phyloP scores from a whole-genome alignment of 1,284 basidiomycete genomes.

The Thecaphora thlaspeos region DNA sequence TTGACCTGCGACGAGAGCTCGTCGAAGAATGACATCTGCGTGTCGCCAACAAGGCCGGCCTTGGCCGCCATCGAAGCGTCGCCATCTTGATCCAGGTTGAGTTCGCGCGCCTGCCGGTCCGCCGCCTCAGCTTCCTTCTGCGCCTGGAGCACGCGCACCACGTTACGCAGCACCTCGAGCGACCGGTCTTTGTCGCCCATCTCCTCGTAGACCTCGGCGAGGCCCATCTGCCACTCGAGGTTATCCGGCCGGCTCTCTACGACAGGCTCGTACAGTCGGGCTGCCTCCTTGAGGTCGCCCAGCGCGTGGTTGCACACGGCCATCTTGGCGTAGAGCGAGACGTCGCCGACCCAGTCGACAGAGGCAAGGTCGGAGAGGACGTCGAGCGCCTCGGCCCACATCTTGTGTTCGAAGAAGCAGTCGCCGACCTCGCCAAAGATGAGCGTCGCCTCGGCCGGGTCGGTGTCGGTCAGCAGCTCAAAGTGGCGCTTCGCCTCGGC shows the following conservation, averaged over 20 bases:
- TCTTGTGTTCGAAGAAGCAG: conserved; percentile 44
- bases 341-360: conserved; percentile 26
- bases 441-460: conserved; percentile 31
- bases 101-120: not conserved
- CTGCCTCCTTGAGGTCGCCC: conserved; percentile 35
- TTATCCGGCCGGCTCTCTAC: conserved; percentile 71
- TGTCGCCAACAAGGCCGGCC: conserved; percentile 1
- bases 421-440: conserved; percentile 46
- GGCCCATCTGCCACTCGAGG: conserved; percentile 62
- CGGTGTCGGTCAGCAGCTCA: conserved; percentile 35
- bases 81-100: not conserved
- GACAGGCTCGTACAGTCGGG: conserved; percentile 62
- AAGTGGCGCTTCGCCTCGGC: conserved; percentile 72
- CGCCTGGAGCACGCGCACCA: conserved; percentile 27
- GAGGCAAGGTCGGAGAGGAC: conserved; percentile 25
- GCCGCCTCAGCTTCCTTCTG: conserved; percentile 11
- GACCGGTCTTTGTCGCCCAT: conserved; percentile 77
- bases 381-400: conserved; percentile 45
- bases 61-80: not conserved
- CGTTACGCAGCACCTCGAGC: conserved; percentile 80
- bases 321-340: conserved; percentile 39
- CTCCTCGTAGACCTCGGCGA: conserved; percentile 82
- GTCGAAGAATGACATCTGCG: conserved; percentile 43
- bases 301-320: conserved; percentile 48
- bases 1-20: conserved; percentile 22